phyloP scores from a whole-genome alignment of 345 rosid species.

The Rhodamnia rubescens region DNA sequence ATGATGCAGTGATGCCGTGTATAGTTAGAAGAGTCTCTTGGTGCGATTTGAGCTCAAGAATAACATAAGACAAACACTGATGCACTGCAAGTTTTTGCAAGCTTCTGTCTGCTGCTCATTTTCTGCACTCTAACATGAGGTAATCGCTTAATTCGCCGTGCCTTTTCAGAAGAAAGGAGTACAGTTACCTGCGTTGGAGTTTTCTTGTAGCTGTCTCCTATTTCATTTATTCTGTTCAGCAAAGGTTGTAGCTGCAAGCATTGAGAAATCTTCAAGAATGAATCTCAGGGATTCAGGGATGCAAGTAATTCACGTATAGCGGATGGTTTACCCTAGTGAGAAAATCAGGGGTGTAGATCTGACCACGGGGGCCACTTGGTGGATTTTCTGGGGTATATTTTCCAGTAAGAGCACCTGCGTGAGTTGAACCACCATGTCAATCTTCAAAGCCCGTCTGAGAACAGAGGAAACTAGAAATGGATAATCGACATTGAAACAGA shows the following conservation, averaged over 20 bases:
- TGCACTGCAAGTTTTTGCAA: neutral
- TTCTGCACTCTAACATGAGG: neutral
- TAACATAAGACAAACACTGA: neutral
- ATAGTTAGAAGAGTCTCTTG: neutral
- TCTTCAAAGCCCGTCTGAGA: neutral
- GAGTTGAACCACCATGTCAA: neutral
- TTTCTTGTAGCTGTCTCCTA: conserved; percentile 56
- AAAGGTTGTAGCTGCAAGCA: conserved; percentile 74
- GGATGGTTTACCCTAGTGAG: conserved; percentile 42
- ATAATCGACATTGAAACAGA: neutral
- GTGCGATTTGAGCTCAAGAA: neutral
- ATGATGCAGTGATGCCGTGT: neutral
- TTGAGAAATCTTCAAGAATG: conserved; percentile 11
- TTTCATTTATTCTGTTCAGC: conserved; percentile 49
- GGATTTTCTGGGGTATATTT: conserved; percentile 84
- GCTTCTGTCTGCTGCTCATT: neutral
- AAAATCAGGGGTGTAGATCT: conserved; percentile 66
- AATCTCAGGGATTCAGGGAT: neutral
- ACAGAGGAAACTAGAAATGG: neutral
- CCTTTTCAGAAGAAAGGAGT: neutral
- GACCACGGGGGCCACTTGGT: conserved; percentile 78
- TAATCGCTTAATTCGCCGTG: neutral
- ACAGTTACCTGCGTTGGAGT: conserved; percentile 66
- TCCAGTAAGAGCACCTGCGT: conserved; percentile 81
- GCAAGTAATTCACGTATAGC: neutral